Base-by-base conservation (phyloP, 139 green algal species). In the Tetradesmus obliquus region DNA sequence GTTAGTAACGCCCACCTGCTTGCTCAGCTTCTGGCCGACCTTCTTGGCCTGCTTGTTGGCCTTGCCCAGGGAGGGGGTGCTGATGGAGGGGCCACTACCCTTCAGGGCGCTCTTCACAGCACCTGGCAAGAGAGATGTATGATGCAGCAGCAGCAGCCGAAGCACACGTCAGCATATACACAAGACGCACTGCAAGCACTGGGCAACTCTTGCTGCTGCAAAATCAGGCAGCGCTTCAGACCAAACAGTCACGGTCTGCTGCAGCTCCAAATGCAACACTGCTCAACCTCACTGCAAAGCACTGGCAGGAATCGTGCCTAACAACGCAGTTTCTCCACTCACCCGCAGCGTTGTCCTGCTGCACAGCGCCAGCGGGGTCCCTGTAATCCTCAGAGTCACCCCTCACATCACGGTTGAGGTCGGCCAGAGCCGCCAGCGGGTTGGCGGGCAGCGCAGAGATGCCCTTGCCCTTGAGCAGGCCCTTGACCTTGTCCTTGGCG, bases 281-380 rank as follows among this genome's bases (percentile, higher is more conserved):
- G 32, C 32, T 45, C 32, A 45, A 45, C 32, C 32, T 45, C 32
- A 45, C 32, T 45, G 32, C 32, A 45, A 45, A 45, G 32, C 32
- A 45, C 32, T 45, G 32, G 32, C 32, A 45, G 32, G 32, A 45
- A 45, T 45, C 32, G 32, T 45, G 32, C 32, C 32, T 45, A 45
- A 45, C 32, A 45, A 45, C 32, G 32, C 32, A 45, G 32, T 45
- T 45, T 85, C 20, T 24, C 2, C 58, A 12, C 84, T 53, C 24
- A 88, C 84, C 84, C 60, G 84, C 60, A 60, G 84, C 84, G 13
- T 72, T 80, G 60, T 88, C 84, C 84, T 88, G 84, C 82, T 87
- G 82, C 20, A 87, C 22, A 53, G 82, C 82, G 24, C 82, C 55
- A 51, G 81, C 81, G 15, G 81, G 81, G 54, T 86, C 81, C 81